phyloP scores from a whole-genome alignment of 768 basidiomycete genomes.

The Lyophyllum semitale region DNA sequence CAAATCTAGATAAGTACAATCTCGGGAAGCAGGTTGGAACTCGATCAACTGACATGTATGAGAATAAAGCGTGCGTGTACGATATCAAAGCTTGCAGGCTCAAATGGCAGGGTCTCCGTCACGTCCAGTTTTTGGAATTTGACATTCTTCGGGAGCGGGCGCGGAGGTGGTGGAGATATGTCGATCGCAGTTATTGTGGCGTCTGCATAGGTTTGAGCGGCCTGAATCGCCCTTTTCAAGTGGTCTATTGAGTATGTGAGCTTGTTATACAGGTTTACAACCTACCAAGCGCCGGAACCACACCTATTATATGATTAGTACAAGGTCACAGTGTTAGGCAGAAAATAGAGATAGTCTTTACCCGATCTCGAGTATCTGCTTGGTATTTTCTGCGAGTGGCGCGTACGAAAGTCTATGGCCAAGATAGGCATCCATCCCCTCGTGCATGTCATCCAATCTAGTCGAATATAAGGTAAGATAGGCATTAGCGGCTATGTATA shows the following conservation, averaged over 20 bases:
- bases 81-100: slow-evolving; percentile 1
- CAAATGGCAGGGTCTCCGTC: not conserved
- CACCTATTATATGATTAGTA: not conserved
- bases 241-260: no score
- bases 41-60: not conserved
- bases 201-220: slow-evolving; percentile 1
- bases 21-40: no score
- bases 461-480: not conserved
- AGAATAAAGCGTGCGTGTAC: not conserved
- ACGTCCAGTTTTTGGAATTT: slow-evolving; percentile 1
- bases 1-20: no score
- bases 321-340: no score
- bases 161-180: slow-evolving; percentile 1
- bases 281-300: slow-evolving; percentile 5
- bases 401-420: slow-evolving; percentile 1
- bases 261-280: no score
- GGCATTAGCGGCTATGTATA: no score
- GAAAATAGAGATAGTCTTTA: not conserved
- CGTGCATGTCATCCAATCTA: slow-evolving; percentile 6
- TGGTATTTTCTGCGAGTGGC: not conserved
- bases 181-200: slow-evolving; percentile 8
- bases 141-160: not conserved
- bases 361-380: slow-evolving; percentile 5
- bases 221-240: slow-evolving; percentile 9
- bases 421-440: not conserved